Percentiles rank a stretch among this genome's conserved stretches.
Conservation (phyloP, 163 green algal species). For the Coccomyxa subellipsoidea region DNA sequence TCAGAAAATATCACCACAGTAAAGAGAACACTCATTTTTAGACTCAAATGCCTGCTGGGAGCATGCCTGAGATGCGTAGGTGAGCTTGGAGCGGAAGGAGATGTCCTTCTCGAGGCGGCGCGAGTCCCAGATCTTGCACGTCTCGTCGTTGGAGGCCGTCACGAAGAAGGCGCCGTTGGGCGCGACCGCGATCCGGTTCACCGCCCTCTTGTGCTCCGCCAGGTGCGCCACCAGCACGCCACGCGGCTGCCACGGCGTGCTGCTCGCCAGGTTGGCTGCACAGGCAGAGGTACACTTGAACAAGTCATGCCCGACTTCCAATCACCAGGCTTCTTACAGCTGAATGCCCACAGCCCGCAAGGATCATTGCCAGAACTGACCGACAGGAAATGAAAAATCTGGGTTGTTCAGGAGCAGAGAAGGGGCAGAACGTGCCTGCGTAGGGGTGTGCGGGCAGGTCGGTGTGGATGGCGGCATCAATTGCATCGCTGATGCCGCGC, state of each 20-base stretch:
- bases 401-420: no score
- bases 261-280: neutral
- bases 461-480: conserved; percentile 39
- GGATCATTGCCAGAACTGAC: no score
- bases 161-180: conserved; percentile 65
- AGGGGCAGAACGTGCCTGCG: no score
- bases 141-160: conserved; percentile 70
- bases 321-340: no score
- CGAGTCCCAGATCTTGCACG: conserved; percentile 86
- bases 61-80: conserved; percentile 66
- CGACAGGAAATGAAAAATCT: no score
- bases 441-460: conserved; percentile 13
- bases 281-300: neutral
- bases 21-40: neutral
- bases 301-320: no score
- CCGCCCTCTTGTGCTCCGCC: conserved; percentile 65
- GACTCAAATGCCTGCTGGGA: neutral
- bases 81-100: conserved; percentile 72
- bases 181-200: conserved; percentile 67
- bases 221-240: conserved; percentile 79
- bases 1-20: no score
- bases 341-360: no score
- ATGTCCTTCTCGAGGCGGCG: conserved; percentile 75
- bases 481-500: conserved; percentile 23
- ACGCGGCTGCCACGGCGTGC: conserved; percentile 60